Evolutionary conservation across 2,329 filamentous ascomycete genomes (phyloP), one percentile per base, ranked within the genome.

Genomic region (Exophiala alcalophila): DNA sequence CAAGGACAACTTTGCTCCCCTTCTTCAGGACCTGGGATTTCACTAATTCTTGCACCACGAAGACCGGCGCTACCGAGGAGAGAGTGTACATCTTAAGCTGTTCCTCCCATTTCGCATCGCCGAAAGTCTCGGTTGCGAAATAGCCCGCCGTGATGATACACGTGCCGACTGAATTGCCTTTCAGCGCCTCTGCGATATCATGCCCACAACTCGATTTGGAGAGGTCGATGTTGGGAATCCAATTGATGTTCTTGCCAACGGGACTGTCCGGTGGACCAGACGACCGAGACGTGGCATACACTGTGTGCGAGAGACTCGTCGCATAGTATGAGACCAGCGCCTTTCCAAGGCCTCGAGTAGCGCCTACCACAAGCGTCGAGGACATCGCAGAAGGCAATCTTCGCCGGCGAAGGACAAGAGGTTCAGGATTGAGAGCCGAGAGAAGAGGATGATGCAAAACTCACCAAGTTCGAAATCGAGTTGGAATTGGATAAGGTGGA

Each of bases 41-140:
- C 23, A 72, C 69, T 4, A 87, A 75, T 12, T 73, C 65, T 49
- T 83, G 78, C 24, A 84, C 71, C 37, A 87, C 68, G 58, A 86
- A 83, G 4, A 83, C 77, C 2, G 81, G 80, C 0, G 76, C 80
- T 35, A 84, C 74, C 8, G 78, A 72, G 40, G 74, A 81, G 4
- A 72, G 81, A 30, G 78, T 84, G 61, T 87, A 87, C 80, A 86
- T 87, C 50, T 71, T 75, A 35, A 84, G 71, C 61, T 87, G 71
- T 21, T 79, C 77, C 19, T 78, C 74, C 72, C 80, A 86, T 49
- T 80, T 74, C 0, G 81, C 82, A 2, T 78, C 70, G 37, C 73
- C 65, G 44, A 85, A 78, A 48, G 78, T 74, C 55, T 87, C 84
- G 2, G 76, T 80, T 14, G 70, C 73, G 57, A 88, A 87, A 60